Base-by-base conservation (phyloP, 306 rosid species). In the Abrus precatorius region DNA sequence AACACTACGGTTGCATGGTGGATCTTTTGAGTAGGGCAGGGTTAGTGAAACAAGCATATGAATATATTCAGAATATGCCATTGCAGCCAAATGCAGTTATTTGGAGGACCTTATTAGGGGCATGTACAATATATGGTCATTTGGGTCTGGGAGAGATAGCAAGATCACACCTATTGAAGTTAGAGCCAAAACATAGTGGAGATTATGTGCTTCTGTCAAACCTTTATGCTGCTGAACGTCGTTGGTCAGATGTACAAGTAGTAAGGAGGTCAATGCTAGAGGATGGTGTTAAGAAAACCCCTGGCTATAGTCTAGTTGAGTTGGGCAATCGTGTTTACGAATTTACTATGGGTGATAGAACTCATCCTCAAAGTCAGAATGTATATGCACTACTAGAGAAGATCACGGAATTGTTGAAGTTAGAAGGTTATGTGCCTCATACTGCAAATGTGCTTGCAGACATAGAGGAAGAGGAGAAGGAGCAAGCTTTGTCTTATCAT, bases 381-480 rank as follows among this genome's bases (percentile, higher is more conserved):
- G 83, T 88, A 32, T 88, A 88, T 68, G 78, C 81, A 12, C 76
- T 86, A 29, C 75, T 88, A 27, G 88, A 74, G 82, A 85, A 84
- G 82, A 86, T 88, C 66, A 84, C 88, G 12, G 84, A 84, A 7
- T 69, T 82, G 75, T 79, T 88, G 87, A 88, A 86, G 81, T 27
- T 82, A 65, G 92, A 88, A 79, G 92, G 92, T 29, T 88, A 88
- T 79, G 84, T 86, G 28, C 90, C 92, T 76, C 87, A 73, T 32
- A 88, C 92, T 61, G 80, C 77, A 62, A 88, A 88, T 84, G 92
- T 88, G 72, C 82, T 88, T 40, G 85, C 85, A 6, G 92, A 88
- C 69, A 84, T 88, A 79, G 92, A 88, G 77, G 92, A 88, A 71
- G 90, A 88, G 84, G 92, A 88, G 85, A 88, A 88, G 79, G 92